Evolutionary conservation across 2,329 filamentous ascomycete species (phyloP), one percentile per base, ranked within the genome.

Genomic region (Chaetomium sp.): DNA sequence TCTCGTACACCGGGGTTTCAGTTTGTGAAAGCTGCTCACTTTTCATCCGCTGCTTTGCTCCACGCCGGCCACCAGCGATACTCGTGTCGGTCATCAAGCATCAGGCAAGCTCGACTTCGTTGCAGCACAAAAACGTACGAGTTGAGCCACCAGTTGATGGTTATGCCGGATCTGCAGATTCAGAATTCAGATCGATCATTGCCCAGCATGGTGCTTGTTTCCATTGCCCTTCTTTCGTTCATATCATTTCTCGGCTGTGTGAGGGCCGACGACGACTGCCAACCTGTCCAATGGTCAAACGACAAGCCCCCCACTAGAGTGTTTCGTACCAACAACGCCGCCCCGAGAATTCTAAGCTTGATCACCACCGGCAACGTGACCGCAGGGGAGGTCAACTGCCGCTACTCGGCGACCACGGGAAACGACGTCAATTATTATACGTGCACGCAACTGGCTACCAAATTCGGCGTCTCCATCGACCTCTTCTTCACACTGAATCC

Each of bases 371-470:
- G n/a, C 43, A 45, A 10, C 9, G 37, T 40, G 9, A 40, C 37
- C 37, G 37, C 12, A 12, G 58, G 58, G 47, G 48, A 58, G 12
- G 36, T 60, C 53, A 58, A 60, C 48, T 60, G 56, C 45, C 58
- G 58, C 6, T 40, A 49, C 27, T 47, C 27, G 50, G 35, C 33
- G 6, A 47, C 6, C 5, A 59, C 56, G 7, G 5, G 8, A 6
- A 49, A 11, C 6, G 37, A 52, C 2, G 51, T 59, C 27, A 54
- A 54, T 40, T 54, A 56, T 19, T 52, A 54, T 27, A 55, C 53
- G 5, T 60, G 59, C 27, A 37, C 35, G 4, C 6, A 44, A 10
- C 32, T 60, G 9, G 38, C 59, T 1, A 1, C 38, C 9, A 6
- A 7, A 5, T 53, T 54, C 37, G 33, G 41, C 9, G 51, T 60